Base-by-base conservation (phyloP, 805 yeast genomes). In the Monosporozyma aerobia region DNA sequence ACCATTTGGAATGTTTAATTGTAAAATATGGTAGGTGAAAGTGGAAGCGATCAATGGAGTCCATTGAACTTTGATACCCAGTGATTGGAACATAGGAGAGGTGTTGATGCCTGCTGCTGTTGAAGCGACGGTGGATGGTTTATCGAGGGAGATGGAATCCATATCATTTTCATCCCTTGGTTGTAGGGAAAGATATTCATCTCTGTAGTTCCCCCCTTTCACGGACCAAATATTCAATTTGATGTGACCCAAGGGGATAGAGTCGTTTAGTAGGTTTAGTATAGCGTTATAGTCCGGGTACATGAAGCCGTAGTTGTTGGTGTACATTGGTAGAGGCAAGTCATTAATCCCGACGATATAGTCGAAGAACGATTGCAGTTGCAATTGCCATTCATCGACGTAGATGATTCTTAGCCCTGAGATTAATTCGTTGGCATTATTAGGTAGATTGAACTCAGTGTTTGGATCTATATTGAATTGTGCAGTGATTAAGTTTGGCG, bases 331-430 rank as follows among this genome's bases (percentile, higher is more conserved):
- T 23, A 82, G 61, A 19, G 85, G 86, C 57, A 79, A 83, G 46
- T 87, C 88, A 59, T 92, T 87, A 53, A 90, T 73, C 1, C 86
- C 85, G n/a, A 89, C 76, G 37, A 92, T 80, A 64, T 77, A 92
- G 65, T 92, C 99, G 63, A 92, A 94, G 80, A 88, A 85, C 9
- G 94, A 76, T 68, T 90, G 95, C 30, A 94, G 65, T 2, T 85
- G 87, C 25, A 74, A 71, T 30, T 69, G 73, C 7, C 69, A 67
- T 14, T 78, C 84, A 13, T 71, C 68, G 0, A 85, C 78, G 51
- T 68, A 70, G 1, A 85, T 60, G 1, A 86, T 78, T 40, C 90
- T 73, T 49, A 85, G 73, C 0, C 90, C 94, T 46, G 69, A 60
- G 8, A 68, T 43, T 33, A 27, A 19, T 9, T 22, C 39, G 35